phyloP scores from a whole-genome alignment of 306 rosid genomes.

The Oemleria cerasiformis region DNA sequence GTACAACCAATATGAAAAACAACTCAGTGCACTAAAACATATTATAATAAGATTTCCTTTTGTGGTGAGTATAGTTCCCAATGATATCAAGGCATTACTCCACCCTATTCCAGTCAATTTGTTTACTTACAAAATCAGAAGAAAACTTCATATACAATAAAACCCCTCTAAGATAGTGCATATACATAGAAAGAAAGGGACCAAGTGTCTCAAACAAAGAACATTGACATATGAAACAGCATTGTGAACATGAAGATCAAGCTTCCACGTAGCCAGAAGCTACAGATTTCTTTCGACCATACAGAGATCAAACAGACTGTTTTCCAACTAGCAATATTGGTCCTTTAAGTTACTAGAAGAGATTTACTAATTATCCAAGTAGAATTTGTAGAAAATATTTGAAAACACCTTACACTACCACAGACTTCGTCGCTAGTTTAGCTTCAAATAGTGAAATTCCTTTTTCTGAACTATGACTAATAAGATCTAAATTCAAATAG shows the following conservation, averaged over 20 bases:
- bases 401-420: not conserved
- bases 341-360: not conserved
- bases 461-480: not conserved
- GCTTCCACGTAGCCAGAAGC: not conserved
- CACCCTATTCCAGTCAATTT: not conserved
- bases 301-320: not conserved
- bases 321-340: not conserved
- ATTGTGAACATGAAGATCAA: not conserved
- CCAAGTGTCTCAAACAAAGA: not conserved
- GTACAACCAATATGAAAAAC: conserved; percentile 20
- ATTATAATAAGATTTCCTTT: conserved; percentile 6
- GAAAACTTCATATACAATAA: not conserved
- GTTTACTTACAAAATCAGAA: not conserved
- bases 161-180: not conserved
- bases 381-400: not conserved
- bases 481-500: not conserved
- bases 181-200: not conserved
- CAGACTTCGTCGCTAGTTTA: not conserved
- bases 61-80: conserved; percentile 12
- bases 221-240: not conserved
- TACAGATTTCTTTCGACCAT: not conserved
- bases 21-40: conserved; percentile 6
- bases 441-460: not conserved
- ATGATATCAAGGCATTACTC: conserved; percentile 14
- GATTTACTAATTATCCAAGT: not conserved